Conservation (phyloP, 257 asterid species). For the Nicotiana paniculata region DNA sequence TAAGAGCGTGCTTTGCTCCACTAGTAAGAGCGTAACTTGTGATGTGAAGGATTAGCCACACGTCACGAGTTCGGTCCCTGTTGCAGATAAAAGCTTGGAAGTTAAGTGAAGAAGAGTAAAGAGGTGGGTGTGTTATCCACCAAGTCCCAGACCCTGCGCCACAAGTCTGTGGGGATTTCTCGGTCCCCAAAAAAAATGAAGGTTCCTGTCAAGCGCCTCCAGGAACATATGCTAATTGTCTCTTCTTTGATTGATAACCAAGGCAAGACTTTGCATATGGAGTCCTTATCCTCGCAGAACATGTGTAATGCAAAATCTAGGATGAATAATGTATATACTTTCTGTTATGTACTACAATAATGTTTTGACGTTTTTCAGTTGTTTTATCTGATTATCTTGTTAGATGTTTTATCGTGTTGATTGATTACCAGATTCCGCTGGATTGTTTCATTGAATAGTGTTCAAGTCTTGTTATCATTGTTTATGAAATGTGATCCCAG, state of each 20-base stretch:
- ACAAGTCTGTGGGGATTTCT: not conserved
- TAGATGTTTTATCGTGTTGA: not conserved
- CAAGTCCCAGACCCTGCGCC: not conserved
- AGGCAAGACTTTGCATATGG: not conserved
- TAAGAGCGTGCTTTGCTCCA: too few relatives aligned
- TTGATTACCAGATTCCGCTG: not conserved
- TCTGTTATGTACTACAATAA: not conserved
- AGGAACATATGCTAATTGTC: not conserved
- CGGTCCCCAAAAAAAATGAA: not conserved
- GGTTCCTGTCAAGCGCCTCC: not conserved
- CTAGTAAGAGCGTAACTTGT: not conserved
- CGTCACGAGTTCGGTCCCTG: too few relatives aligned
- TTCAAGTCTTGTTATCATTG: not conserved
- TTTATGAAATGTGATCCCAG: not conserved
- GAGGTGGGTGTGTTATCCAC: not conserved
- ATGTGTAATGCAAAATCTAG: not conserved
- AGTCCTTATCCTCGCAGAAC: not conserved
- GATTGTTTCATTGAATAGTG: not conserved
- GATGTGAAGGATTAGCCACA: not conserved
- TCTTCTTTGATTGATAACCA: not conserved
- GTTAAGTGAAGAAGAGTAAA: too few relatives aligned
- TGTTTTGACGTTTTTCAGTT: not conserved
- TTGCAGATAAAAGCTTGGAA: too few relatives aligned
- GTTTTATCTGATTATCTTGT: not conserved
- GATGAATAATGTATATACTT: not conserved